Evolutionary conservation across 2,329 filamentous ascomycete species (phyloP), one percentile per base, ranked within the genome.

Genomic region (Colletotrichum euphorbiae): DNA sequence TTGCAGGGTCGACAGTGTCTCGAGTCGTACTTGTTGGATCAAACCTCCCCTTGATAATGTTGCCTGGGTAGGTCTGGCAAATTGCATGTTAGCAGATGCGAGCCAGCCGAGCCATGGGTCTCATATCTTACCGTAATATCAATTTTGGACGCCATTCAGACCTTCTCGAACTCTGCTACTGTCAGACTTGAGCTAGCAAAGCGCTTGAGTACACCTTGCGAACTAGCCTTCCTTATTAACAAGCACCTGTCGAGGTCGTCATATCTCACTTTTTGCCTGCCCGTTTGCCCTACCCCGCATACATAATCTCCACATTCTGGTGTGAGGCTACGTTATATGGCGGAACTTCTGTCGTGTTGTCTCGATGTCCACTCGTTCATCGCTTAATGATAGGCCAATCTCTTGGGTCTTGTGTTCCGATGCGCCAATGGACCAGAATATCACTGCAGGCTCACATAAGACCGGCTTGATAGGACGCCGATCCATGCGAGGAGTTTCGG

Each of bases 1-100:
- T 81, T 54, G 69, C 76, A 21, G 71, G 78, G 71, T 74, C 77
- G 73, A 67, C 75, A 60, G 59, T 74, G 38, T 78, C 75, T 24
- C 75, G 71, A 3, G 73, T 73, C 24, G 51, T 15, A 71, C 65
- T 9, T 15, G 58, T 61, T 6, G 46, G 6, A 4, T 19, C 36
- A 21, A 61, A 61, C 19, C 69, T 38, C 50, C 72, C 72, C 52
- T 74, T 69, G 62, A 77, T 74, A n/a, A 74, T 63, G 17, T 77
- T 76, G 2, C 62, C 55, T 9, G 36, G 58, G 36, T 61, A 61
- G 11, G 46, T 51, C 58, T 52, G 15, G 3, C n/a, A 8, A 50
- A 4, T 38, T 9, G 15, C 17, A 4, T 12, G 9, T 59, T 12
- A 48, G 15, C 28, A 17, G 15, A 11, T 13, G 31, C 17, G 2